phyloP scores from a whole-genome alignment of 1,139 yeast genomes.

The Pneumocystis jirovecii region DNA sequence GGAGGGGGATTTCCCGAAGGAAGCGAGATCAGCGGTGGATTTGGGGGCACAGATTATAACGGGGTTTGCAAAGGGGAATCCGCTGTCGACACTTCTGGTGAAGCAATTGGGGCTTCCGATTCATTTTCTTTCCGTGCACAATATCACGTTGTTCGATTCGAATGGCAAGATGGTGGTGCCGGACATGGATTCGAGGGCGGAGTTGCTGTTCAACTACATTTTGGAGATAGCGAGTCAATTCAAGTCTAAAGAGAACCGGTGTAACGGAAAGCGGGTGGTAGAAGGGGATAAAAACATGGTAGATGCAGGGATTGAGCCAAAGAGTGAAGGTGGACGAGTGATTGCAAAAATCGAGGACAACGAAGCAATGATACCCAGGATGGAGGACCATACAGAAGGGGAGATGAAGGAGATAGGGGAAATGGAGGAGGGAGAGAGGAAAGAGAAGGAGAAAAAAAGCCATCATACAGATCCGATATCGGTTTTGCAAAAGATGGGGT shows the following conservation, averaged over 20 bases:
- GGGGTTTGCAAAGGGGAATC: conserved; percentile 32
- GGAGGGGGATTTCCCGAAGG: conserved; percentile 11
- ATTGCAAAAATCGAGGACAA: conserved; percentile 14
- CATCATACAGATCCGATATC: background rate
- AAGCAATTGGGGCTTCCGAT: conserved; percentile 30
- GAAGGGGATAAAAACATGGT: conserved; percentile 22
- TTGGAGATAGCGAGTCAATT: conserved; percentile 26
- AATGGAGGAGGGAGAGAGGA: background rate
- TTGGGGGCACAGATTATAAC: conserved; percentile 30
- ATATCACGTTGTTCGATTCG: conserved; percentile 22
- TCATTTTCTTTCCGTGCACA: conserved; percentile 21
- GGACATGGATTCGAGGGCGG: conserved; percentile 23
- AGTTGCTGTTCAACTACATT: conserved; percentile 25
- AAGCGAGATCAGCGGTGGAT: conserved; percentile 20
- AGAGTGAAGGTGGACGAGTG: conserved; percentile 14
- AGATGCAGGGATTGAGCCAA: conserved; percentile 13
- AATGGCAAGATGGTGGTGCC: conserved; percentile 22
- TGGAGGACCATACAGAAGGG: background rate
- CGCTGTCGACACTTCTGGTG: conserved; percentile 27
- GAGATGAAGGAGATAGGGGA: background rate
- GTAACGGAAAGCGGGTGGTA: conserved; percentile 7
- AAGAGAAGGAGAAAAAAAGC: background rate
- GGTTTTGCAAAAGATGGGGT: conserved; percentile 8
- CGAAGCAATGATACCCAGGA: conserved; percentile 7
- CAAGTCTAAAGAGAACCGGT: conserved; percentile 12